Evolutionary conservation across 2,329 filamentous ascomycete species (phyloP).

Genomic region (Arthrobotrys entomopaga): DNA sequence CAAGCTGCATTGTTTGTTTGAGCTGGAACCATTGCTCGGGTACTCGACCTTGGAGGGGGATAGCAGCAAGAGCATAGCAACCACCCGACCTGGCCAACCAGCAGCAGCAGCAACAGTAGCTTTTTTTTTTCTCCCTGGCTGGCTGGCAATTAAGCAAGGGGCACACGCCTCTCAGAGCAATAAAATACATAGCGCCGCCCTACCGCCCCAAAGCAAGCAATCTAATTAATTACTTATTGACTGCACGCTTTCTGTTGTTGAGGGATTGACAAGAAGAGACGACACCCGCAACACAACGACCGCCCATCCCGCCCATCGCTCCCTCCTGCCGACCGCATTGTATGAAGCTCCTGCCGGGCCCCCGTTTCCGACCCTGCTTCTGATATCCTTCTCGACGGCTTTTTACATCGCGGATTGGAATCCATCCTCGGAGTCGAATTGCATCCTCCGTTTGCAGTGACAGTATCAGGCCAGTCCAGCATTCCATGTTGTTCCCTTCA

Average conservation of each 20-base stretch:
- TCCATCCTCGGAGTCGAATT: constrained; percentile 43
- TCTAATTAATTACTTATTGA: too few species aligned
- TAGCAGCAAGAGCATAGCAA: constrained; percentile 25
- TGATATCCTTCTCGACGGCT: neutral
- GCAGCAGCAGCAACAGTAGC: neutral
- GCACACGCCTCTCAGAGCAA: neutral
- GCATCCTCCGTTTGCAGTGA: constrained; percentile 48
- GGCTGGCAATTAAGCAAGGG: neutral
- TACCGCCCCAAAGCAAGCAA: neutral
- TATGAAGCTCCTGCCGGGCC: too few species aligned
- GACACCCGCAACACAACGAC: constrained; percentile 11
- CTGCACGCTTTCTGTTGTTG: constrained; percentile 7
- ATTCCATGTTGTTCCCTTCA: constrained; percentile 55
- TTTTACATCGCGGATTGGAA: neutral
- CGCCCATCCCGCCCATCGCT: constrained; percentile 6
- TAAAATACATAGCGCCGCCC: too few species aligned
- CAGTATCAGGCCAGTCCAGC: constrained; percentile 12
- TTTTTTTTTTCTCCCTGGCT: neutral
- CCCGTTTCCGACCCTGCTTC: too few species aligned
- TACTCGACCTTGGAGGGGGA: constrained; percentile 13
- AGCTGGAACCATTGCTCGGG: constrained; percentile 37
- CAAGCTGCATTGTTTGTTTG: constrained; percentile 49
- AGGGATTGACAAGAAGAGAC: neutral
- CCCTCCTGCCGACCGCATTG: constrained; percentile 3
- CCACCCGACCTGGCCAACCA: constrained; percentile 31